These are phyloP conservation scores for Vigna trinervia DNA, from an alignment of 306 rosid genomes.

Conservation along the genomic window DNA sequence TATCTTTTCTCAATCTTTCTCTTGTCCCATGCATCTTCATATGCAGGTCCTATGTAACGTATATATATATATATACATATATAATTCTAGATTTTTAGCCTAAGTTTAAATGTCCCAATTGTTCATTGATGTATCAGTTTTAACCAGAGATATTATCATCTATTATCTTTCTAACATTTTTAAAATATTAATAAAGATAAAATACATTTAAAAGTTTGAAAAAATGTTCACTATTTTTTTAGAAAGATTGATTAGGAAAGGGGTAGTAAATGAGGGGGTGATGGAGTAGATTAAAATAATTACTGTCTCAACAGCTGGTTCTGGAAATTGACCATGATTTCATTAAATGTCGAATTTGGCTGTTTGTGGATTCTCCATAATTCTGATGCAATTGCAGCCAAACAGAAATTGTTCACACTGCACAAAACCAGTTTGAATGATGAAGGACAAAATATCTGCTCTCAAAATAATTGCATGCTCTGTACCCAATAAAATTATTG, in stretches of 20 bases:
- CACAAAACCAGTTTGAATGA: conserved; percentile 42
- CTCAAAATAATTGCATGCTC: conserved; percentile 38
- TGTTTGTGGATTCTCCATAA: conserved; percentile 44
- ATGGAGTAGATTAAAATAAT: background rate
- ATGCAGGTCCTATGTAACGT: conserved; percentile 11
- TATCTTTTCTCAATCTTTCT: conserved; percentile 1
- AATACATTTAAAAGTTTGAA: background rate
- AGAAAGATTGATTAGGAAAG: background rate
- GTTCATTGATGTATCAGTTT: background rate
- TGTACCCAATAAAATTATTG: conserved; percentile 26
- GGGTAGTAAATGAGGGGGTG: background rate
- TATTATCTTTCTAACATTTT: background rate
- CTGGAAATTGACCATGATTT: conserved; percentile 2
- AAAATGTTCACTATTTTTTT: background rate
- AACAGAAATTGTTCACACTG: conserved; percentile 49
- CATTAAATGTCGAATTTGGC: conserved; percentile 53
- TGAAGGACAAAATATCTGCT: conserved; percentile 42
- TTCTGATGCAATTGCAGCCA: conserved; percentile 50
- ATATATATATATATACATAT: background rate
- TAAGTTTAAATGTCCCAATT: background rate
- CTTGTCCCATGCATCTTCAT: background rate
- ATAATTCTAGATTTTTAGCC: background rate
- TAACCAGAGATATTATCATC: background rate
- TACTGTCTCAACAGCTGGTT: background rate
- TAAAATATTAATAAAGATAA: background rate